These are phyloP conservation scores for Salix koriyanagi DNA, from an alignment of 345 rosid species.

Conservation along the genomic window DNA sequence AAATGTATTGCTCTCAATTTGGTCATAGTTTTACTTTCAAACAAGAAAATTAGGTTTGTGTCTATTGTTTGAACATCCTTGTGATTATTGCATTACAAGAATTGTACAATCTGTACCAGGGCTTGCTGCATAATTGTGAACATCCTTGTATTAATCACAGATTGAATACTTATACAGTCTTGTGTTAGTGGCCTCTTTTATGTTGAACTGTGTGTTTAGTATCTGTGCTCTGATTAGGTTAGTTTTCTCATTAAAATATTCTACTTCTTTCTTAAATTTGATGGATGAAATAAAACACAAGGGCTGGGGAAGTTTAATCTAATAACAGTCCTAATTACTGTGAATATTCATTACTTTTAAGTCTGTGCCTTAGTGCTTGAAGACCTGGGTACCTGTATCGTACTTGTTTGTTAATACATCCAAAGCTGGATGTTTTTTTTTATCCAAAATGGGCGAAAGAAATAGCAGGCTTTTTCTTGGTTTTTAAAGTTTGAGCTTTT, in stretches of 20 bases:
- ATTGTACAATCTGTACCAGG: background rate
- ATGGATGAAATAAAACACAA: background rate
- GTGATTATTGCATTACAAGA: background rate
- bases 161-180: background rate
- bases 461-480: background rate
- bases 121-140: background rate
- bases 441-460: background rate
- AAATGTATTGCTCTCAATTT: background rate
- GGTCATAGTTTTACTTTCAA: background rate
- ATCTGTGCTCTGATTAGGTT: background rate
- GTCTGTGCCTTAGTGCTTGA: background rate
- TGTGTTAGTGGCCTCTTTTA: background rate
- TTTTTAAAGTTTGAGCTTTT: background rate
- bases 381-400: background rate
- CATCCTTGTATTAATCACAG: background rate
- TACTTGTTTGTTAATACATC: background rate
- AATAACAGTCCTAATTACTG: background rate
- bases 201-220: background rate
- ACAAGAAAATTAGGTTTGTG: background rate
- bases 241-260: background rate
- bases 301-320: background rate
- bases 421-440: background rate
- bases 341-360: background rate
- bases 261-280: background rate
- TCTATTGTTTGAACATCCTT: background rate